A percentile compares a stretch with the other conserved stretches of the same genome.
These are phyloP conservation scores for Clavariopsis aquatica DNA, from an alignment of 495 filamentous ascomycete species.

Conservation along the genomic window DNA sequence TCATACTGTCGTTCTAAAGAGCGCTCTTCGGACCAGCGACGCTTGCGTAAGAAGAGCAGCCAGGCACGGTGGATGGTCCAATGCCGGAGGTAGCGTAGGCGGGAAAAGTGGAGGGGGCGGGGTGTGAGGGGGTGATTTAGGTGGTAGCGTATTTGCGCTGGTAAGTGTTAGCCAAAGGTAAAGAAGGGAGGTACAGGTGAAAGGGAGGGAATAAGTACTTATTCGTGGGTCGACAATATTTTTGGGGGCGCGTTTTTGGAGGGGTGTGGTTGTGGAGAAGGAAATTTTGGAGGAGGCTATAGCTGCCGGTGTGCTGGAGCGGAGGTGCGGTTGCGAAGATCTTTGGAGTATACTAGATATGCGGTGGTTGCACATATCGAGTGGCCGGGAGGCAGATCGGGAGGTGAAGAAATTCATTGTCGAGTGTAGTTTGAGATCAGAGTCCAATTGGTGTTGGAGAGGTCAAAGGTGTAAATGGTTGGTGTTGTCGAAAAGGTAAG, in stretches of 20 bases:
- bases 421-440: background rate
- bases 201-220: conserved; percentile 26
- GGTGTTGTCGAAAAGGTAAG: background rate
- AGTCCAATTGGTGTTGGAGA: background rate
- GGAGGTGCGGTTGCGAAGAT: conserved; percentile 3
- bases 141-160: conserved; percentile 66
- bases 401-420: conserved; percentile 17
- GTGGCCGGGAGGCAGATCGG: conserved; percentile 8
- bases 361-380: background rate
- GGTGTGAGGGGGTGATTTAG: conserved; percentile 66
- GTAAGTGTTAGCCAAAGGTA: conserved; percentile 3
- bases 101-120: conserved; percentile 79
- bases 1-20: conserved; percentile 75
- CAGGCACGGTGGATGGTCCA: conserved; percentile 99
- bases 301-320: background rate
- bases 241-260: conserved; percentile 23
- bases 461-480: background rate
- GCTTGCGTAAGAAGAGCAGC: conserved; percentile 67
- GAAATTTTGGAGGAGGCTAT: conserved; percentile 15
- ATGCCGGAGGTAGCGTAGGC: conserved; percentile 86
- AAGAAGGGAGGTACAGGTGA: background rate
- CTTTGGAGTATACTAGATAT: conserved; percentile 9
- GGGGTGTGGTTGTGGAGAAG: conserved; percentile 26
- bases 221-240: conserved; percentile 29
- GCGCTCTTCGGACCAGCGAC: conserved; percentile 59